These are phyloP conservation scores for Musa acuminata DNA, from an alignment of 176 grass and related monocot species.

Conservation along the genomic window DNA sequence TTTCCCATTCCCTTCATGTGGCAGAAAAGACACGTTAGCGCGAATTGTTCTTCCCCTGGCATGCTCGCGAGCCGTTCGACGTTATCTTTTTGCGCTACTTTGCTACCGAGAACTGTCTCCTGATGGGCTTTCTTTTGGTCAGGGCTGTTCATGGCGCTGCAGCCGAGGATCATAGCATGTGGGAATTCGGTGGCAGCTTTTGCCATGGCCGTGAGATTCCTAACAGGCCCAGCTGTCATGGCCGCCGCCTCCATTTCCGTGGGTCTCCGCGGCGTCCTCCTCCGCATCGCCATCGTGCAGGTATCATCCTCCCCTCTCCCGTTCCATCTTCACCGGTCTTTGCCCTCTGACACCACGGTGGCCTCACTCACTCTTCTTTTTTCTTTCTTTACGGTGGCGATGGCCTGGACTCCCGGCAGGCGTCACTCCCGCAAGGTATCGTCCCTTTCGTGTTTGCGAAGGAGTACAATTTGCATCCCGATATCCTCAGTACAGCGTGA, in stretches of 20 bases:
- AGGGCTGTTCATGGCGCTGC: slow-evolving; percentile 99
- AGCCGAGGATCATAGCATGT: slow-evolving; percentile 94
- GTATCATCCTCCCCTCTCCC: slow-evolving; percentile 16
- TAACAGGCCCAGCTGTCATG: slow-evolving; percentile 81
- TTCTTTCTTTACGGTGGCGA: neutral
- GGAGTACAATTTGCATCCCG: slow-evolving; percentile 11
- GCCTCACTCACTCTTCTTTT: neutral
- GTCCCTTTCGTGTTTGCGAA: slow-evolving; percentile 10
- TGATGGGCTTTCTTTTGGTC: neutral
- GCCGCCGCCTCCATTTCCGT: slow-evolving; percentile 75
- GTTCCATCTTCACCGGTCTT: neutral
- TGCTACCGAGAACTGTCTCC: neutral
- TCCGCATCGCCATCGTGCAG: slow-evolving; percentile 93
- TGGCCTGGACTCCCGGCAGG: neutral
- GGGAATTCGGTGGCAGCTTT: slow-evolving; percentile 75
- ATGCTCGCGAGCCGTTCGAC: neutral
- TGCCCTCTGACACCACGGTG: neutral
- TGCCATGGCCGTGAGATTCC: slow-evolving; percentile 86
- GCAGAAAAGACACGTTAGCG: too few species aligned
- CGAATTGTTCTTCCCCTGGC: neutral
- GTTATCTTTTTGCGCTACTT: neutral
- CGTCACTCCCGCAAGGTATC: slow-evolving; percentile 9
- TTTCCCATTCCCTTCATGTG: too few species aligned
- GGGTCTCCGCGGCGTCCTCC: slow-evolving; percentile 74
- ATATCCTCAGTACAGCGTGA: slow-evolving; percentile 19